Evolutionary conservation across 1,284 basidiomycete genomes (phyloP), one percentile per base, ranked within the genome.

Genomic region (Nidula niveotomentosa): DNA sequence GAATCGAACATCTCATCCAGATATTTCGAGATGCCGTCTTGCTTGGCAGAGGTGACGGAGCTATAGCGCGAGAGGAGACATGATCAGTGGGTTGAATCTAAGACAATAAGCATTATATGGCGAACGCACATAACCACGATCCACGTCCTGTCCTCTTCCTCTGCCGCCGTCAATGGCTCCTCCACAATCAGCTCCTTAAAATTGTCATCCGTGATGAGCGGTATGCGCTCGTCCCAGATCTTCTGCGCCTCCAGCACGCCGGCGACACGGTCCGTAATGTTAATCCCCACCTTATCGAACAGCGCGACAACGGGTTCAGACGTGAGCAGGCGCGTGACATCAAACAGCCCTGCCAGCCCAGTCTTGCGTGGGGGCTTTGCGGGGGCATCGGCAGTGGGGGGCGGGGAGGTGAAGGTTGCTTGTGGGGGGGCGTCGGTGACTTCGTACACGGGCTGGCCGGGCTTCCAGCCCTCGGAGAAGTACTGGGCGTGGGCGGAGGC

Each of bases 401-500:
- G 34, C 53, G 37, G 9, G n/a, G 45, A 49, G 45, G 23, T 8
- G 46, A 34, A 15, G 45, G 34, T 47, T 34, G 36, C 56, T 49
- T 45, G 51, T 17, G 67, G 58, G 7, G 62, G 46, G 13, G 61
- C 56, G 41, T 65, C 57, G 12, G 68, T 64, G 36, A 72, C 64
- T n/a, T 71, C 64, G 5, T 74, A 67, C 7, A 74, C 72, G 4
- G 80, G 70, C 65, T 91, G 84, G 35, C 88, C 89, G 2, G 90
- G 90, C 36, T 74, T 65, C 90, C 90, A 91, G n/a, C 90, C 90
- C 30, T 76, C 74, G 2, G 88, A 91, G 68, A 91, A 85, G 68
- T 91, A 91, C 58, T 90, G 84, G 8, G 87, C 88, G 48, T 69
- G 71, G 44, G 68, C 76, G 15, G 76, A 71, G 48, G 68, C 67